A percentile compares a stretch with the other conserved stretches of the same genome.
These are phyloP conservation scores for Gaertneriomyces sp. DNA, from an alignment of 192 early-diverging fungal species.

Conservation along the genomic window DNA sequence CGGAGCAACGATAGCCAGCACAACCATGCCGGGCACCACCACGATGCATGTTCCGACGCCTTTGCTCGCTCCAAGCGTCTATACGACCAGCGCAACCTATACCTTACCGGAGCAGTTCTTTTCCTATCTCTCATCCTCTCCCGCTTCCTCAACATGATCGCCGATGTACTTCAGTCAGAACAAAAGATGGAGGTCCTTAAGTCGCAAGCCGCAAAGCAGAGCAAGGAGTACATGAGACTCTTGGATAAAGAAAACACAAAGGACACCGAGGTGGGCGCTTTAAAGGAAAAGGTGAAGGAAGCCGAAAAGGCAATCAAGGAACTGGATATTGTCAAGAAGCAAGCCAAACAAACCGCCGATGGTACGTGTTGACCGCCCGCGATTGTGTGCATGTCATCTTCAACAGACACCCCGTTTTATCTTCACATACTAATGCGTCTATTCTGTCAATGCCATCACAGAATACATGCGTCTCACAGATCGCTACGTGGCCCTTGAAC, in stretches of 20 bases:
- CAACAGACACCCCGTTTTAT: background rate
- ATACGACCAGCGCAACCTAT: slow-evolving; percentile 42
- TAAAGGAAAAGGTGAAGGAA: slow-evolving; percentile 20
- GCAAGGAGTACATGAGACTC: slow-evolving; percentile 34
- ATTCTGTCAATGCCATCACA: background rate
- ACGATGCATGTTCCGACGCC: slow-evolving; percentile 14
- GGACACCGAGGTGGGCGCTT: slow-evolving; percentile 10
- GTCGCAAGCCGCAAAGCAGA: slow-evolving; percentile 37
- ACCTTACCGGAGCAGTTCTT: slow-evolving; percentile 38
- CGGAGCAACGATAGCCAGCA: slow-evolving; percentile 13
- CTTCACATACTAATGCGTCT: background rate
- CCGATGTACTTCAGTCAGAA: slow-evolving; percentile 33
- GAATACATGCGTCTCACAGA: slow-evolving; percentile 39
- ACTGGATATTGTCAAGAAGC: slow-evolving; percentile 35
- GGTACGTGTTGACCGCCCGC: slow-evolving; percentile 1
- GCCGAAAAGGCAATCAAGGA: slow-evolving; percentile 22
- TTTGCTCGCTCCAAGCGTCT: slow-evolving; percentile 25
- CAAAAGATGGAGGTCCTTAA: slow-evolving; percentile 32
- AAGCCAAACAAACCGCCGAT: slow-evolving; percentile 24
- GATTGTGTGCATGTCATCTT: background rate
- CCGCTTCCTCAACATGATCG: slow-evolving; percentile 34
- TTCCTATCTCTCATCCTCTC: slow-evolving; percentile 35
- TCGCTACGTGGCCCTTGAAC: slow-evolving; percentile 24
- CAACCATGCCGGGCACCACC: slow-evolving; percentile 1
- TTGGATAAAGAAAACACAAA: slow-evolving; percentile 23